These are phyloP conservation scores for Bisporella sp. DNA, from an alignment of 2,329 filamentous ascomycete species.

Conservation along the genomic window DNA sequence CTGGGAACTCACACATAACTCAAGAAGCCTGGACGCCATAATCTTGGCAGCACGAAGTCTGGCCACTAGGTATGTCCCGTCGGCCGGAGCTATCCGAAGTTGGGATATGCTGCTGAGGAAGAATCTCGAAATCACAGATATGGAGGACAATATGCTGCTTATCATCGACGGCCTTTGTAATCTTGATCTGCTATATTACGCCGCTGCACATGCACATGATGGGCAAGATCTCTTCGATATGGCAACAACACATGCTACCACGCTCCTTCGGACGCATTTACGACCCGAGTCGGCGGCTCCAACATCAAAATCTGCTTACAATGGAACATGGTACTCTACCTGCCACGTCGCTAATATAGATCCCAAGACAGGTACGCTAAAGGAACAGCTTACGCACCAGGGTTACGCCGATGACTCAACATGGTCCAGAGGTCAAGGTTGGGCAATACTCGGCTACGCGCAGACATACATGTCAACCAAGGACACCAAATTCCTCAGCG, in stretches of 20 bases:
- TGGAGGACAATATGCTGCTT: conserved; percentile 29
- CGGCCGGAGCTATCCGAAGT: conserved; percentile 38
- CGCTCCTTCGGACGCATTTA: conserved; percentile 33
- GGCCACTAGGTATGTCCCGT: conserved; percentile 34
- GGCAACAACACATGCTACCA: conserved; percentile 34
- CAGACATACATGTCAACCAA: conserved; percentile 43
- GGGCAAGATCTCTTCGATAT: conserved; percentile 24
- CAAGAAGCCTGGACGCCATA: conserved; percentile 33
- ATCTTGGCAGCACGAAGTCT: conserved; percentile 37
- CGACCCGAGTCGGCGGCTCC: conserved; percentile 26
- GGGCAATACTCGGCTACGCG: conserved; percentile 24
- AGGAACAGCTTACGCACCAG: conserved; percentile 38
- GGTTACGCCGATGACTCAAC: conserved; percentile 38
- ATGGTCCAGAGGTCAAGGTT: conserved; percentile 43
- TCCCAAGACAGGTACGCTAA: conserved; percentile 34
- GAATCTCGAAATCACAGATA: conserved; percentile 20
- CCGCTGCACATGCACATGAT: conserved; percentile 28
- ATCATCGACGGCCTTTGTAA: conserved; percentile 39
- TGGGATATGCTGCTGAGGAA: conserved; percentile 36
- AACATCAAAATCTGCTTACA: conserved; percentile 1
- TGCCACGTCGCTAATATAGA: conserved; percentile 41
- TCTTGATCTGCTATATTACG: conserved; percentile 33
- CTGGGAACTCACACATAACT: conserved; percentile 38
- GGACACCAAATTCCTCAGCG: conserved; percentile 32
- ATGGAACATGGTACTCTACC: conserved; percentile 28